Evolutionary conservation across 1,284 basidiomycete species (phyloP), one percentile per base, ranked within the genome.

Genomic region (Boletus sp.): DNA sequence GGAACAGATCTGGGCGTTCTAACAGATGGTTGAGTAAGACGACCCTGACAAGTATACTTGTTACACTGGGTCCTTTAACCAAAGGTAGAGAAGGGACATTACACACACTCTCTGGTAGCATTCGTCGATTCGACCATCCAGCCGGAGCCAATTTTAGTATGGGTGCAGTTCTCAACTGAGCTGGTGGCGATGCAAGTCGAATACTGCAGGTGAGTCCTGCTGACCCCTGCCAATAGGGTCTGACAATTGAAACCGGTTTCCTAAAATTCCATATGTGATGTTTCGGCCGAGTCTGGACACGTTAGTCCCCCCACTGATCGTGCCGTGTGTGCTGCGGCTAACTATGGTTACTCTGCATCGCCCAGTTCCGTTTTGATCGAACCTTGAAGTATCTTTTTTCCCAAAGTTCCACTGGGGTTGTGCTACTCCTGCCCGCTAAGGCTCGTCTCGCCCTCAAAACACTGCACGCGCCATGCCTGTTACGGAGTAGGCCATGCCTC

Each of bases 351-450:
- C 48, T 22, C 3, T 19, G 62, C 61, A 62, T 63, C 55, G 61
- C 64, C 61, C 46, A 47, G 23, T n/a, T 53, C 61, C 61, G 61
- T 44, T 53, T 38, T 63, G 62, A 62, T 65, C 64, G 64, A 66
- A 63, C 36, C 30, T 46, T 50, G 44, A 29, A 12, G 33, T 43
- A 41, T 50, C 40, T 39, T 26, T 51, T 53, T 51, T 48, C 55
- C 49, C 49, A 53, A 43, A 46, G 13, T 41, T 43, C 35, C 38
- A 32, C 30, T 27, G 49, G 44, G 56, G 34, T 50, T 50, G 48
- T 41, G n/a, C 30, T 20, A 48, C 46, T 16, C 44, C 30, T 16
- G 27, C 37, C 48, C 44, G 48, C 44, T 50, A 50, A 38, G 48
- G 51, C 29, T 53, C 8, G 27, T 27, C 40, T 45, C 32, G 45